A percentile compares a stretch with the other conserved stretches of the same genome.
Evolutionary conservation across 1,139 yeast genomes (phyloP).

Genomic region (Arxiozyma bovina): DNA sequence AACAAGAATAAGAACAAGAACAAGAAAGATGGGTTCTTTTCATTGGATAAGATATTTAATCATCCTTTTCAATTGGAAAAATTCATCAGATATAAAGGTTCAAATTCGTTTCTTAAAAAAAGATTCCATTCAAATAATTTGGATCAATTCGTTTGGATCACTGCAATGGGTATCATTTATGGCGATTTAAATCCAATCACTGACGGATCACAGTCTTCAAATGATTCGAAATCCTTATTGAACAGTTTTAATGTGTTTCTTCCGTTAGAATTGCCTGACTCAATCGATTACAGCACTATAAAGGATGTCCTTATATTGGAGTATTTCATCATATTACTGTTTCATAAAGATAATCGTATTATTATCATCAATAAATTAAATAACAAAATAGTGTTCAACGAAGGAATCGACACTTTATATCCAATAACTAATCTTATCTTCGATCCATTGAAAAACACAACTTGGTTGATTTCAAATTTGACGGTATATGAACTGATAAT

Average conservation of each 20-base stretch:
- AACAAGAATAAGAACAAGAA: no score
- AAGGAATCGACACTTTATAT: constrained; percentile 32
- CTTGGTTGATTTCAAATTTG: constrained; percentile 48
- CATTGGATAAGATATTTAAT: neutral
- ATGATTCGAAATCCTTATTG: constrained; percentile 15
- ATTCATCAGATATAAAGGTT: constrained; percentile 29
- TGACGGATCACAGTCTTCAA: neutral
- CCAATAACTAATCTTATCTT: constrained; percentile 34
- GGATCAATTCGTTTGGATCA: constrained; percentile 38
- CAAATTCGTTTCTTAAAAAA: constrained; percentile 26
- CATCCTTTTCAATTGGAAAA: constrained; percentile 32
- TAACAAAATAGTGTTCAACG: constrained; percentile 38
- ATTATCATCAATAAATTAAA: constrained; percentile 44
- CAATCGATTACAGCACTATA: constrained; percentile 25
- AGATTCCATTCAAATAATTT: constrained; percentile 26
- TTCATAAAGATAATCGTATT: constrained; percentile 33
- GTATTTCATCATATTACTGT: constrained; percentile 43
- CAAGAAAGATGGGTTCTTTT: constrained; percentile 6
- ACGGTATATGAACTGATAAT: constrained; percentile 61
- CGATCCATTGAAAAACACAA: constrained; percentile 44
- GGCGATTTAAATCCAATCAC: constrained; percentile 27
- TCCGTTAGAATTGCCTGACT: constrained; percentile 34
- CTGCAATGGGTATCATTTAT: constrained; percentile 38
- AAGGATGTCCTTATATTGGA: constrained; percentile 40
- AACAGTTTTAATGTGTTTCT: constrained; percentile 35